A percentile compares a stretch with the other conserved stretches of the same genome.
Conservation (phyloP, 2,329 filamentous ascomycete species). For the Alternaria atra region DNA sequence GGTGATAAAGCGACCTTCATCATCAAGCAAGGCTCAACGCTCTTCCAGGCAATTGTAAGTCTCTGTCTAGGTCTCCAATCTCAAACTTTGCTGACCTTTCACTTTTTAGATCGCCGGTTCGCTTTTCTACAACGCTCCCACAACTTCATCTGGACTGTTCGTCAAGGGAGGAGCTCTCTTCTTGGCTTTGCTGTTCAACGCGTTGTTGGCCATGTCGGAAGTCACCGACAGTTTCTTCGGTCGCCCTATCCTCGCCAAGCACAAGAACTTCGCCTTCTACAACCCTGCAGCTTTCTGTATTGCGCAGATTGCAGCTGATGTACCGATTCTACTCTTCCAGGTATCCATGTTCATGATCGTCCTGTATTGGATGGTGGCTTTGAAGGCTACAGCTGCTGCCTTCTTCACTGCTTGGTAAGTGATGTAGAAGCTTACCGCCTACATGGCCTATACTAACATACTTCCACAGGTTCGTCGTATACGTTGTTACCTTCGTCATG, state of each 20-base stretch:
- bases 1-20: conserved; percentile 71
- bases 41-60: conserved; percentile 61
- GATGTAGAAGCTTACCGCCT: conserved; percentile 65
- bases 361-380: conserved; percentile 84
- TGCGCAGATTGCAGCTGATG: conserved; percentile 72
- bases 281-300: conserved; percentile 79
- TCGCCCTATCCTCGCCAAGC: conserved; percentile 86
- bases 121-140: conserved; percentile 71
- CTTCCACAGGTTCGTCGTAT: conserved; percentile 16
- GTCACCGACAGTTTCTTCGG: conserved; percentile 67
- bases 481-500: conserved; percentile 66
- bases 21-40: conserved; percentile 67
- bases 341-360: conserved; percentile 67
- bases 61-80: neutral
- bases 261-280: conserved; percentile 84
- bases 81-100: neutral
- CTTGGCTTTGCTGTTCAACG: conserved; percentile 69
- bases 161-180: conserved; percentile 71
- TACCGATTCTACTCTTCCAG: conserved; percentile 67
- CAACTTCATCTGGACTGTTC: conserved; percentile 68
- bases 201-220: conserved; percentile 71
- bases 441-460: neutral
- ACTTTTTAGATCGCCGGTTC: conserved; percentile 66
- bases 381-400: conserved; percentile 73
- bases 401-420: conserved; percentile 87